Base-by-base conservation (phyloP, 345 rosid species). In the Fremontodendron californicum region DNA sequence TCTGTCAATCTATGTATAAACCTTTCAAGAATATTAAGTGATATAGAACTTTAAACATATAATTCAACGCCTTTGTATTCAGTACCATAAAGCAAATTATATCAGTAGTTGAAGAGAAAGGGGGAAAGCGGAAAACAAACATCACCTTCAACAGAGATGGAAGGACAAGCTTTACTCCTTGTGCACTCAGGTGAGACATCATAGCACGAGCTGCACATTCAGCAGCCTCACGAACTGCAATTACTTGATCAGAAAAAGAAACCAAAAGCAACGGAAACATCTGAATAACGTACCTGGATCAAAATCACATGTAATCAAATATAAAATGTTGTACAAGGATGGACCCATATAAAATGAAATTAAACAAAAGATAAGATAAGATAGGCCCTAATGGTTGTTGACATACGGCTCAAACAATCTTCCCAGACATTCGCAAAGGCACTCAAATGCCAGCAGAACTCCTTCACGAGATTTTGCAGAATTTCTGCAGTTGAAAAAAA, bases 121-220 rank as follows among this genome's bases (percentile, higher is more conserved):
- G 23, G 18, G 7, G 5, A 52, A 55, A 15, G 23, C 35, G 31
- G 16, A 49, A 48, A 52, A n/a, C 25, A 52, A 49, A 40, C 9
- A 79, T 71, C 81, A 96, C 98, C 97, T 90, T 91, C 67, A 93
- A 85, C 71, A 96, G 90, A 66, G 97, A 96, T 27, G 99, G 99
- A 79, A 96, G 98, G 66, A 96, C 96, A 80, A 92, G 93, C 86
- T 96, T 96, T 79, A 96, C 99, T 58, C 99, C 98, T 77, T 87
- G 93, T 31, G 87, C 98, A 29, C 87, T 92, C 51, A 96, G 93
- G 62, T 93, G 96, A 88, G 99, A 89, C 99, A 93, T 96, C 97
- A 96, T 93, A 61, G 99, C 97, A 39, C 98, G 99, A 80, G 99
- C 95, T 80, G 98, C 96, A 81, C 97, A 92, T 79, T 96, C 98